Conservation (phyloP, 768 basidiomycete species). For the Rhodosporidiobolus odoratus region DNA sequence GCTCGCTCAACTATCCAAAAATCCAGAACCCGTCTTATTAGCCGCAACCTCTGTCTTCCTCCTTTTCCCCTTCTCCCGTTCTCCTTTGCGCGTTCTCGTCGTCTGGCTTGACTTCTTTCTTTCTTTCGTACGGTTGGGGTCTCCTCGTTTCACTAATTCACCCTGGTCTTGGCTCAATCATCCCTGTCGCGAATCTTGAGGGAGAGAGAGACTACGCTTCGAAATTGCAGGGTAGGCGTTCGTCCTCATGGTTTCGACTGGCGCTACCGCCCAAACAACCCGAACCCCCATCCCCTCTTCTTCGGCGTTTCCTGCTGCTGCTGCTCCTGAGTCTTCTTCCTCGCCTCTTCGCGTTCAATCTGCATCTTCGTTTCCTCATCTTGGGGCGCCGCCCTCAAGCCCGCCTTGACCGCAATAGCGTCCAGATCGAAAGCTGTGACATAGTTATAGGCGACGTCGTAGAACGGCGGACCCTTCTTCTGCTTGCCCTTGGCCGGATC, state of each 20-base stretch:
- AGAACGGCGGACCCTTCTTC: conserved; percentile 77
- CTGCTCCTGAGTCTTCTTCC: conserved; percentile 8
- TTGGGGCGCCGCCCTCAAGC: not conserved
- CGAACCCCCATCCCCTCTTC: conserved; percentile 20
- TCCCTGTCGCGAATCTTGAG: too few species aligned
- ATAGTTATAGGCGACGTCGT: conserved; percentile 90
- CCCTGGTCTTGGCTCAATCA: too few species aligned
- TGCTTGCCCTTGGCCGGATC: conserved; percentile 52
- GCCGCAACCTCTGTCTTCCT: not conserved
- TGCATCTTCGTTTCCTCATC: not conserved
- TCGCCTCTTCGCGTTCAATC: not conserved
- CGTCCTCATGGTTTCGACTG: too few species aligned
- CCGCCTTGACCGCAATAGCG: conserved; percentile 28
- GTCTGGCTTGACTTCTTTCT: not conserved
- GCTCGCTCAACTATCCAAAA: too few species aligned
- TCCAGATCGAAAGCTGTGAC: conserved; percentile 55
- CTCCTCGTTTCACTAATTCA: too few species aligned
- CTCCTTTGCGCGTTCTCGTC: not conserved
- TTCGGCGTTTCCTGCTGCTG: conserved; percentile 3
- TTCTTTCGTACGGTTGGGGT: too few species aligned
- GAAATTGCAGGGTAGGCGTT: too few species aligned
- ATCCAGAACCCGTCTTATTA: not conserved
- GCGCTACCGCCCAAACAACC: conserved; percentile 15
- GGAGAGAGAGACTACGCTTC: too few species aligned
- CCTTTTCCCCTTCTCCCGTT: not conserved